phyloP scores from a whole-genome alignment of 2,329 filamentous ascomycete genomes.

The Exophiala aquamarina region DNA sequence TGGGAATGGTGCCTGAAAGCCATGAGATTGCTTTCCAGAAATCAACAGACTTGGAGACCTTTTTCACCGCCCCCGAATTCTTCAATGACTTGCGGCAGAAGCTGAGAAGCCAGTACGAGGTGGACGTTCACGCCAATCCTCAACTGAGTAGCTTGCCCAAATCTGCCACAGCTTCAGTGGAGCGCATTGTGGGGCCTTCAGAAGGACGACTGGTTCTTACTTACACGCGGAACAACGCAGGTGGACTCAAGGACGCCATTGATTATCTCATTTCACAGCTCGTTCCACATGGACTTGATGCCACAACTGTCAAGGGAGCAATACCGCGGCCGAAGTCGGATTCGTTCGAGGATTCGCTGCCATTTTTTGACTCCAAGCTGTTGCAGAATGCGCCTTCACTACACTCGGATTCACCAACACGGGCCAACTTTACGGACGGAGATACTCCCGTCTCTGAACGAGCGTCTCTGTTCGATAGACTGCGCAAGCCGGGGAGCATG shows the following conservation, averaged over 20 bases:
- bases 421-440: constrained; percentile 78
- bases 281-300: constrained; percentile 84
- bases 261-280: constrained; percentile 88
- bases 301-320: constrained; percentile 83
- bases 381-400: constrained; percentile 86
- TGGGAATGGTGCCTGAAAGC: constrained; percentile 96
- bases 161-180: constrained; percentile 32
- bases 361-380: constrained; percentile 95
- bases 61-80: constrained; percentile 80
- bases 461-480: constrained; percentile 82
- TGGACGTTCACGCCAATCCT: constrained; percentile 72
- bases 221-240: constrained; percentile 96
- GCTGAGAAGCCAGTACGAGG: constrained; percentile 87
- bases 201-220: constrained; percentile 65
- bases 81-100: constrained; percentile 76
- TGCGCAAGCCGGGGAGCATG: constrained; percentile 93
- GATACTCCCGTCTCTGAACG: constrained; percentile 63
- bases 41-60: constrained; percentile 73
- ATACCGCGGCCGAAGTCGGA: constrained; percentile 98
- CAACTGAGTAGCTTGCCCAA: constrained; percentile 33
- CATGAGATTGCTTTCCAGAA: constrained; percentile 86
- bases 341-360: constrained; percentile 94
- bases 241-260: constrained; percentile 90
- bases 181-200: constrained; percentile 48
- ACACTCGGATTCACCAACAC: constrained; percentile 82